A percentile compares a stretch with the other conserved stretches of the same genome.
Conservation (phyloP, 345 rosid species). For the Xanthoceras sorbifolium region DNA sequence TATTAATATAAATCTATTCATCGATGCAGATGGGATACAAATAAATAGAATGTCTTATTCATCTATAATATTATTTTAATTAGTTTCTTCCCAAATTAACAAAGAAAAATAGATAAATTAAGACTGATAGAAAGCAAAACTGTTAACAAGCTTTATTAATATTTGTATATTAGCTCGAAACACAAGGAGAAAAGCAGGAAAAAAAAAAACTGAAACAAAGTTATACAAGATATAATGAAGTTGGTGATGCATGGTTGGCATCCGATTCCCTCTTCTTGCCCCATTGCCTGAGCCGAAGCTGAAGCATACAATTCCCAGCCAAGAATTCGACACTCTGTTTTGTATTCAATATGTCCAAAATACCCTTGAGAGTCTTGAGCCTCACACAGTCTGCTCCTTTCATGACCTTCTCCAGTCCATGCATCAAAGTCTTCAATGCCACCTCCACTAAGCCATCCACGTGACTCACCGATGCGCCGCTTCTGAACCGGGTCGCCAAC, state of each 20-base stretch:
- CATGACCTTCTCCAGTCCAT: constrained; percentile 65
- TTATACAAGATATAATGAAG: background rate
- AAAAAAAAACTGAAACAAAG: too few relatives aligned
- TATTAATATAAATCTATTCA: too few relatives aligned
- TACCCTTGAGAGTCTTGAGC: constrained; percentile 72
- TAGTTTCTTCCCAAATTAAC: background rate
- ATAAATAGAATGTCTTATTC: too few relatives aligned
- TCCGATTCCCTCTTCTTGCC: constrained; percentile 30
- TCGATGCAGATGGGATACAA: too few relatives aligned
- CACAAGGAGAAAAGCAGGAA: background rate
- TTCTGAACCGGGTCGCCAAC: constrained; percentile 31
- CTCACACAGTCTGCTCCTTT: constrained; percentile 81
- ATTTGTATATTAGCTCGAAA: background rate
- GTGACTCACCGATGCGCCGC: constrained; percentile 18
- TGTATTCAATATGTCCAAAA: constrained; percentile 62
- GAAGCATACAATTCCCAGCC: constrained; percentile 55
- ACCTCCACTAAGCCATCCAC: constrained; percentile 39
- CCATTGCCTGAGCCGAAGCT: constrained; percentile 51
- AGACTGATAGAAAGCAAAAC: background rate
- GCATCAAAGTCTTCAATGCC: constrained; percentile 45
- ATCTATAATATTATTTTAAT: too few relatives aligned
- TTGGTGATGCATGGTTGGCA: background rate
- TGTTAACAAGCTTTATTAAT: too few relatives aligned
- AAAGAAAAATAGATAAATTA: background rate
- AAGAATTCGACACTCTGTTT: constrained; percentile 62